These are phyloP conservation scores for Ogataea henricii DNA, from an alignment of 805 yeast genomes.

Conservation along the genomic window DNA sequence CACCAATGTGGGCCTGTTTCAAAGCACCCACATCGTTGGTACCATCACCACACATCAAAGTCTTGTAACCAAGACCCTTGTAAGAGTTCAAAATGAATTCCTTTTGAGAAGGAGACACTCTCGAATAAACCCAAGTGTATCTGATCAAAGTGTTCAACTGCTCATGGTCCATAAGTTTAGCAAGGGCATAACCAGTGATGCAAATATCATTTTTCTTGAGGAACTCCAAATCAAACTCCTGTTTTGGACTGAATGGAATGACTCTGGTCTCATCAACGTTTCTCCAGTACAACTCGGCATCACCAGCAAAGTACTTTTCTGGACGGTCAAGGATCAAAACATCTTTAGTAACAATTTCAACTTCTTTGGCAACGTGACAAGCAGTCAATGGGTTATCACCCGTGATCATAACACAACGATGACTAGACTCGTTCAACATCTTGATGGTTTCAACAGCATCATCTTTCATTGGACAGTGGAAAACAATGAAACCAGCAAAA, in stretches of 20 bases:
- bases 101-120: conserved; percentile 96
- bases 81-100: conserved; percentile 83
- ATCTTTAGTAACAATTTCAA: conserved; percentile 79
- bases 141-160: conserved; percentile 75
- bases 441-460: conserved; percentile 89
- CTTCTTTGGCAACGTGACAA: conserved; percentile 95
- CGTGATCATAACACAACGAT: conserved; percentile 96
- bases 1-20: conserved; percentile 97
- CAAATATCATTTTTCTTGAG: conserved; percentile 80
- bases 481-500: conserved; percentile 92
- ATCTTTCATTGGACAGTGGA: conserved; percentile 94
- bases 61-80: conserved; percentile 86
- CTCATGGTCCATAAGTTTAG: conserved; percentile 61
- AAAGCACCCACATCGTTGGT: conserved; percentile 99
- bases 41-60: conserved; percentile 99
- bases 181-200: conserved; percentile 88
- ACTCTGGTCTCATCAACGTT: conserved; percentile 74
- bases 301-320: conserved; percentile 59
- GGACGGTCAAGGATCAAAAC: conserved; percentile 86
- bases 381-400: conserved; percentile 99
- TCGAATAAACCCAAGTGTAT: conserved; percentile 95
- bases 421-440: conserved; percentile 93
- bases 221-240: conserved; percentile 54
- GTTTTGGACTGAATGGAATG: conserved; percentile 64
- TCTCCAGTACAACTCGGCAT: conserved; percentile 75